Conservation (phyloP, 1,284 basidiomycete genomes). For the Ganoderma resinaceum region DNA sequence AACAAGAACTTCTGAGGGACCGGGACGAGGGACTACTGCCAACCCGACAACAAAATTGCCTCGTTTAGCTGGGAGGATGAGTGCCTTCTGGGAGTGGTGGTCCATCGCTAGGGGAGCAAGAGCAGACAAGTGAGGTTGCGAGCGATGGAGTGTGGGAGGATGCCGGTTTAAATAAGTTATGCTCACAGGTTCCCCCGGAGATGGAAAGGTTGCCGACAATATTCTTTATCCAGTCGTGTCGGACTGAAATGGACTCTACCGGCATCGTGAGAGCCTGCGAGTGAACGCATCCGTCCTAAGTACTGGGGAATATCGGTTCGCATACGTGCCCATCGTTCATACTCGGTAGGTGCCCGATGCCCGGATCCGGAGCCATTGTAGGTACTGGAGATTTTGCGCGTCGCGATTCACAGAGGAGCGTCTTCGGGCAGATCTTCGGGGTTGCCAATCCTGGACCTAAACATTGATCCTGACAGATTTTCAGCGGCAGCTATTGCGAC, state of each 20-base stretch:
- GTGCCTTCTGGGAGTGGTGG: constrained; percentile 30
- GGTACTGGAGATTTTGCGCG: neutral
- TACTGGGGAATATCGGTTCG: neutral
- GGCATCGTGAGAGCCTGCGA: neutral
- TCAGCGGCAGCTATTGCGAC: neutral
- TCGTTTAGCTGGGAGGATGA: constrained; percentile 28
- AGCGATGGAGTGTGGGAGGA: neutral
- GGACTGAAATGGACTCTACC: neutral
- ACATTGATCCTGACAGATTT: neutral
- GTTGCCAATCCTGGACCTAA: neutral
- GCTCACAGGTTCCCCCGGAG: neutral
- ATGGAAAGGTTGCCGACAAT: neutral
- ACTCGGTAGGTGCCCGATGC: neutral
- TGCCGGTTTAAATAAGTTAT: neutral
- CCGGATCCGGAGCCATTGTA: neutral
- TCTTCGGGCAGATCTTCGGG: neutral
- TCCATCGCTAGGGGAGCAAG: neutral
- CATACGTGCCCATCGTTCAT: neutral
- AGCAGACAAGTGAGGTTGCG: neutral
- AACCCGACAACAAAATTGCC: constrained; percentile 27
- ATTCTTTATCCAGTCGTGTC: neutral
- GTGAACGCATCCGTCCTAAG: neutral
- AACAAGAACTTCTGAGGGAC: constrained; percentile 47
- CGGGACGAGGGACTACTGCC: constrained; percentile 38
- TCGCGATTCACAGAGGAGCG: neutral